Evolutionary conservation across 352 stramenopile genomes (phyloP), one percentile per base, ranked within the genome.

Genomic region (Globisporangium nunn): DNA sequence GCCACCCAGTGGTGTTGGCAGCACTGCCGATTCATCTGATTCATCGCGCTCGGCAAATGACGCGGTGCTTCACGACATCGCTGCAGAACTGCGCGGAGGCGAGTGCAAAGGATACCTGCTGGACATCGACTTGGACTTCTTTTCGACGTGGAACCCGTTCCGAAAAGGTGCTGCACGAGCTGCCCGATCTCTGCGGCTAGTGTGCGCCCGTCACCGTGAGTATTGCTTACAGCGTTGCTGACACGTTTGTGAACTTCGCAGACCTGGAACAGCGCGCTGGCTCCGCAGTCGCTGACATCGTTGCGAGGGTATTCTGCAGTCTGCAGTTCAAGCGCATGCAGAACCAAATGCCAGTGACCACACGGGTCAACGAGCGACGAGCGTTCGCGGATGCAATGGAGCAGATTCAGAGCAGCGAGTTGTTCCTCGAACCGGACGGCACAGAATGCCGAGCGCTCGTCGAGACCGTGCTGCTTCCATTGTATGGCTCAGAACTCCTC

Each of bases 81-180:
- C 69, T 0, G 46, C 39, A 31, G 59, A 58, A 29, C 62, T 72
- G 43, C 50, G 50, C 37, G 35, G 35, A 11, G 35, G 35, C 39
- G 35, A 57, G 8, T 59, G 61, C 6, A 76, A 72, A 49, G 61
- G 59, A 14, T 94, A 71, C 50, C 49, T 96, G 6, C 57, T 96
- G 0, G 87, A 96, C 56, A 83, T 96, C 31, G 89, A 93, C 62
- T 59, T 96, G n/a, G 87, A 96, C 68, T 96, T 92, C 61, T 96
- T 95, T 61, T 93, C 84, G 17, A 93, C 85, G 4, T 88, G 82
- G 77, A 87, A 93, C 40, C 87, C 87, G 6, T 96, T 96, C 50
- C 75, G 69, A 11, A 75, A 72, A 80, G 74, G 78, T 85, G 33
- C 33, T 17, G 35, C 23, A 23, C 23, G 23, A 23, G 23, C 23